phyloP scores from a whole-genome alignment of 441 rosid species.

The Corymbia citriodora region DNA sequence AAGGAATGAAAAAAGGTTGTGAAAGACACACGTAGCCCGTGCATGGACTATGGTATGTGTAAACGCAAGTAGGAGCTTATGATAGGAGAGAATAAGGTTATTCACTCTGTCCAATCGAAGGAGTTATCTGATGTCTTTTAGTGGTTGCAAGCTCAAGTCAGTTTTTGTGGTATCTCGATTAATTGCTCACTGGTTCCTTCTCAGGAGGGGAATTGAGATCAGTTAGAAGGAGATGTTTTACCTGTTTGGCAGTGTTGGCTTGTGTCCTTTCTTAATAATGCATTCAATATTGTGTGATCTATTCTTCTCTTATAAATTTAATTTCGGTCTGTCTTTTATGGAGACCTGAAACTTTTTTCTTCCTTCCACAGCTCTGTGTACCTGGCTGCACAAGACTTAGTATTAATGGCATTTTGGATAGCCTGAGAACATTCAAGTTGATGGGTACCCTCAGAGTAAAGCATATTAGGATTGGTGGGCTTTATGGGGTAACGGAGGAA shows the following conservation, averaged over 20 bases:
- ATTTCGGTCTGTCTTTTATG: neutral
- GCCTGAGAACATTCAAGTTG: slow-evolving; percentile 51
- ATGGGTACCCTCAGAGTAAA: slow-evolving; percentile 47
- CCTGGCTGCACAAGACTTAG: slow-evolving; percentile 88
- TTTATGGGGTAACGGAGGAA: slow-evolving; percentile 61
- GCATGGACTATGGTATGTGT: neutral
- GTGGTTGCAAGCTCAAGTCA: neutral
- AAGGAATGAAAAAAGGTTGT: neutral
- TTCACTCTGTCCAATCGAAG: neutral
- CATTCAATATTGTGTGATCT: neutral
- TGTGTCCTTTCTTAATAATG: neutral
- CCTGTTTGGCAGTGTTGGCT: neutral
- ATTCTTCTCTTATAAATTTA: neutral
- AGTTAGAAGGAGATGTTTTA: neutral
- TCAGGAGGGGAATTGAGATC: neutral
- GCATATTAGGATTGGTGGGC: slow-evolving; percentile 71
- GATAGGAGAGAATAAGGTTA: neutral
- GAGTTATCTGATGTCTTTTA: neutral
- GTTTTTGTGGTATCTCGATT: neutral
- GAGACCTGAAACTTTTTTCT: neutral
- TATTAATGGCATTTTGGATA: slow-evolving; percentile 56
- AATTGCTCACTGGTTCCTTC: neutral
- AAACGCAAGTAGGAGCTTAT: neutral
- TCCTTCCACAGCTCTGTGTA: slow-evolving; percentile 61
- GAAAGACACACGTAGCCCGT: neutral